Evolutionary conservation across 805 yeast species (phyloP), one percentile per base, ranked within the genome.

Genomic region (Phaffomyces thermotolerans): DNA sequence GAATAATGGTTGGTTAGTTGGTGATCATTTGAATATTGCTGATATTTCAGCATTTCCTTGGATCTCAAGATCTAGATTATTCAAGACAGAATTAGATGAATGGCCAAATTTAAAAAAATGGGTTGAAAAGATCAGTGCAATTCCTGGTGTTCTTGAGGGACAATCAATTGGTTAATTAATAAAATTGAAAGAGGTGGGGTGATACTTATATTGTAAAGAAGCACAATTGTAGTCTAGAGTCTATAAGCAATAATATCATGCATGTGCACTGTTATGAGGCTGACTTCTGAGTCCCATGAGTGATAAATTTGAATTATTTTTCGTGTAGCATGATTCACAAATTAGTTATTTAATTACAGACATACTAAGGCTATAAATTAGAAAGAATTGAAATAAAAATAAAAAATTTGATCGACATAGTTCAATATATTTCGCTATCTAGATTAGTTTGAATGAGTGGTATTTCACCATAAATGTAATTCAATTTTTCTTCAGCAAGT

Each of bases 11-110:
- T 81, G 82, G 84, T 17, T 32, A 17, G 34, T 32, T 17, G 34
- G 34, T 17, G 34, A 32, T 32, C 20, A 32, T 8, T 32, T 32
- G 40, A 66, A 79, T 14, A 69, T 77, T 50, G 84, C 84, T 7
- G 90, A 83, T 58, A 59, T 78, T 35, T 66, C 69, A 12, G 57
- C 68, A 6, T 67, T 62, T 48, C 69, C 76, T 2, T 78, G 83
- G 84, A 63, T 48, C 66, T 73, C 18, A 69, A 79, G 81, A 61
- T 67, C 36, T 37, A 40, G 29, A 18, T 39, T 39, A 18, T 42
- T 45, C 34, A 43, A 17, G 2, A 33, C 41, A 18, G 50, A 44
- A 3, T 17, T 22, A 37, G 34, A 39, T 4, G 48, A 49, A 10
- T 52, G 46, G 45, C 76, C 76, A 23, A 50, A 56, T 38, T 53